Evolutionary conservation across 352 stramenopile species (phyloP).

Genomic region (Phytophthora aleatoria): DNA sequence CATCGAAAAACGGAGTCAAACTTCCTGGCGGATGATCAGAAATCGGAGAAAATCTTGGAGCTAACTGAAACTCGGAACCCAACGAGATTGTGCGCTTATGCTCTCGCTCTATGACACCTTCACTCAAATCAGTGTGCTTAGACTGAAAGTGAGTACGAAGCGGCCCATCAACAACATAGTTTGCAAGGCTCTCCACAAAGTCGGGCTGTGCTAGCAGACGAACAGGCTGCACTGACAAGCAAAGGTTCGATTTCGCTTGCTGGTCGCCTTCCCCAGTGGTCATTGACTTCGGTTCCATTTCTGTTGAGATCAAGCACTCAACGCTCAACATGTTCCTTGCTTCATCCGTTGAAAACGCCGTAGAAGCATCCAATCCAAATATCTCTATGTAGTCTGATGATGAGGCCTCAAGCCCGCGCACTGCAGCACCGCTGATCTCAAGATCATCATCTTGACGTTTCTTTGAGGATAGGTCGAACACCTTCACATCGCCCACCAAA

Average conservation of each 20-base stretch:
- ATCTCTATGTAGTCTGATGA: conserved; percentile 54
- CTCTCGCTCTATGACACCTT: conserved; percentile 12
- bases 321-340: conserved; percentile 47
- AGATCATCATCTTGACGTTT: conserved; percentile 34
- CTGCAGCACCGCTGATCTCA: conserved; percentile 21
- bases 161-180: conserved; percentile 62
- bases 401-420: conserved; percentile 15
- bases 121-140: conserved; percentile 23
- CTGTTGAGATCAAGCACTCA: conserved; percentile 47
- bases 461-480: conserved; percentile 71
- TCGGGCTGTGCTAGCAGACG: conserved; percentile 59
- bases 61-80: conserved; percentile 26
- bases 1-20: conserved; percentile 73
- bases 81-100: conserved; percentile 25
- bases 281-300: conserved; percentile 5
- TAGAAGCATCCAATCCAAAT: conserved; percentile 50
- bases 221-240: conserved; percentile 54
- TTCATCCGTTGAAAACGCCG: conserved; percentile 19
- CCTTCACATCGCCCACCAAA: conserved; percentile 63
- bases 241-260: conserved; percentile 42
- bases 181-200: conserved; percentile 65
- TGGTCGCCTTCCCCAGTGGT: conserved; percentile 3
- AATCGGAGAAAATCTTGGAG: conserved; percentile 23
- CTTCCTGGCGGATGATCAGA: conserved; percentile 22
- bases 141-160: conserved; percentile 48